Evolutionary conservation across 2,329 filamentous ascomycete species (phyloP), one percentile per base, ranked within the genome.

Genomic region (Botryotinia calthae): DNA sequence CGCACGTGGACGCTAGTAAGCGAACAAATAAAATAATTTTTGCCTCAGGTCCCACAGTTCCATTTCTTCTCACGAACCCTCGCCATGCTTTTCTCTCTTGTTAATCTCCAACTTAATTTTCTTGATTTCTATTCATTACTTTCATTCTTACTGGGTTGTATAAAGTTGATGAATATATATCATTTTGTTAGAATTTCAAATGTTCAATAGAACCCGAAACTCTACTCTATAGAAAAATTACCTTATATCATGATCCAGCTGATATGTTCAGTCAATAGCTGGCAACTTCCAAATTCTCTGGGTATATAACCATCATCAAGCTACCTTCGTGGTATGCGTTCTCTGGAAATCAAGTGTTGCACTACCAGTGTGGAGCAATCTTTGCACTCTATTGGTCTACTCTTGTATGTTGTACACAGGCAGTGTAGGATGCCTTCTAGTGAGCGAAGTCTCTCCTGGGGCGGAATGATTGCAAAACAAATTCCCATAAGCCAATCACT

Each of bases 1-100:
- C 48, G 65, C 65, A 37, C 48, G 64, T 66, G 64, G 46, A 48
- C 65, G 65, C 65, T 68, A 68, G 65, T 68, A 68, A 68, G 65
- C 65, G 65, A 68, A 68, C 59, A 68, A 68, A 68, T 56, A 56
- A 42, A 31, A 56, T 42, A 37, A 25, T 62, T 40, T 40, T 40
- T 62, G 59, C 59, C 59, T 62, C 59, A 62, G 59, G 59, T 37
- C 37, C 34, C n/a, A 8, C n/a, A 12, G 9, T 20, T 67, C 48
- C 48, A 48, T 20, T 46, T 34, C 44, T 56, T 42, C 37, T 62
- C 59, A 31, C 56, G 16, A 40, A 40, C 59, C 64, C 48, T 37
- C 51, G 44, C n/a, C 42, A 25, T 25, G 20, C 44, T 44, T 12
- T 40, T 22, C 22, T 44, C 28, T 34, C 16, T n/a, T 18, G 8